Evolutionary conservation across 768 basidiomycete species (phyloP), one percentile per base, ranked within the genome.

Genomic region (Lepiota venenata): DNA sequence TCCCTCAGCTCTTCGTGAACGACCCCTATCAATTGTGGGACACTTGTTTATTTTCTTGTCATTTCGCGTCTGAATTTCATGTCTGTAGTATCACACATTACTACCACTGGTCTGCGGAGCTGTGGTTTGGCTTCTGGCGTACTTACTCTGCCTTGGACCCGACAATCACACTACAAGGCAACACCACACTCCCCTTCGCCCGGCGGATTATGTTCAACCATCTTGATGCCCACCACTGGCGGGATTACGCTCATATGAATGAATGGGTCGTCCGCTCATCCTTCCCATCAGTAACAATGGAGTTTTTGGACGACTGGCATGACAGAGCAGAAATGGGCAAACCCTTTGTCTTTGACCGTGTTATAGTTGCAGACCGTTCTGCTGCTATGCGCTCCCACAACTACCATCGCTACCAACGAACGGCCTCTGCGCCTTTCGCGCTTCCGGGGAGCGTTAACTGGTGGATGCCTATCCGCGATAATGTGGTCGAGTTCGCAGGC

Each of bases 71-170:
- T 20, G 49, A 47, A 8, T 56, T n/a, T 44, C 18, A 18, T 46
- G 27, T 49, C 8, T 22, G 39, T 44, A 92, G 90, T 70, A 79
- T 96, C 52, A 89, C 88, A 1, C 93, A 96, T 69, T 96, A 95
- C 66, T 96, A 93, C 66, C 93, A 98, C 63, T 94, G 90, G 83
- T 83, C 88, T 29, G 93, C 94, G 3, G 94, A 98, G 64, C 81
- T 94, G 16, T 87, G 90, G 73, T 91, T 92, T 59, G 94, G 94
- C 38, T 82, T 95, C 61, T 96, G 94, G 94, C 81, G 92, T 7
- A 85, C 93, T 0, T 96, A 95, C 67, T 80, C 91, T 32, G 84
- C 90, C 2, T 74, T 96, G 10, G 92, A 94, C 65, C 79, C 81
- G 1, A 69, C 68, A 18, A 93, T 95, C 48, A 69, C 83, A 2